Percentiles rank a stretch among this genome's conserved stretches.
Conservation (phyloP, 1,284 basidiomycete genomes). For the Trametes pubescens region DNA sequence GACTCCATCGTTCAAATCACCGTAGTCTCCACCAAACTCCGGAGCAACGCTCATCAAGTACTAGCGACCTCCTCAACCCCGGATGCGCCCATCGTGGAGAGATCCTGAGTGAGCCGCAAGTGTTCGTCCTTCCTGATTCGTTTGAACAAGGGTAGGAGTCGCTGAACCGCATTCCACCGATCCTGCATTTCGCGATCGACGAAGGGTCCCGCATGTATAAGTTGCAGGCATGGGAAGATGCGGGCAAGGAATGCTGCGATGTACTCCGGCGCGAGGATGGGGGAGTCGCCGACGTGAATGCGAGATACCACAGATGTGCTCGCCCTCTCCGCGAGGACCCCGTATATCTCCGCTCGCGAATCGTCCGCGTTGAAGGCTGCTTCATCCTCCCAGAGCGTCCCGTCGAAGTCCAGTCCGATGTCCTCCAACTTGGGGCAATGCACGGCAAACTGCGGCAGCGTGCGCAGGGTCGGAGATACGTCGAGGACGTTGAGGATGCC, state of each 20-base stretch:
- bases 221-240: no score
- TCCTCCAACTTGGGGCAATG: conserved; percentile 3
- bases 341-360: background rate
- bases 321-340: background rate
- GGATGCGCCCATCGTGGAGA: no score
- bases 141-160: no score
- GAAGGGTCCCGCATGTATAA: no score
- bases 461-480: background rate
- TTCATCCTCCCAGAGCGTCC: background rate
- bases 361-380: background rate
- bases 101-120: no score
- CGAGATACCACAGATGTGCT: background rate
- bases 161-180: no score
- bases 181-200: no score
- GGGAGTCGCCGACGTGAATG: background rate
- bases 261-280: background rate
- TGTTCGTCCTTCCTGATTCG: no score
- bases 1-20: no score
- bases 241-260: background rate
- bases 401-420: background rate
- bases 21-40: no score
- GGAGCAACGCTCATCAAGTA: no score
- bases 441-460: conserved; percentile 9
- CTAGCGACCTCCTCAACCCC: no score
- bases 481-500: background rate